Base-by-base conservation (phyloP, 768 basidiomycete species). In the Russula sp. region DNA sequence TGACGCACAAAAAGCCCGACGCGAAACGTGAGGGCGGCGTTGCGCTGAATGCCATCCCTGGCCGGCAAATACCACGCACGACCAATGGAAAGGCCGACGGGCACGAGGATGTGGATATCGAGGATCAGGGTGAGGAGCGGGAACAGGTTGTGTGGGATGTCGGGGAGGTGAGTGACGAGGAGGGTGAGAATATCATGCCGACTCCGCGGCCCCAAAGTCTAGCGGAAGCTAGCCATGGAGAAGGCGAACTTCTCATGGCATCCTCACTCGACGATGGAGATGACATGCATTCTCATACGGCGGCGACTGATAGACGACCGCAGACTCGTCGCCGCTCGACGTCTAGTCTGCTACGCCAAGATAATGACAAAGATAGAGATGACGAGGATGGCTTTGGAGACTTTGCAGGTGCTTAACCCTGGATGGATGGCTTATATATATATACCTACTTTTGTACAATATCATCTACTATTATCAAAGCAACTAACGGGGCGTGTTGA, bases 1-100 rank as follows among this genome's bases (percentile, higher is more conserved):
- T 98, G 31, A 95, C 94, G 4, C 86, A 91, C 76, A 95, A 98
- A 78, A 94, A 95, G 70, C 88, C 92, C 0, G 89, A 91, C 67
- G 71, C 57, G 68, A 71, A 64, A 32, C 57, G 58, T 44, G 63
- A 18, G 70, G 75, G 20, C 69, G 64, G 69, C 22, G 58, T 71
- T 51, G 69, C 68, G 37, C 61, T 71, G 48, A 57, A 76, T 49
- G 72, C 78, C 56, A 55, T 72, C 63, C 67, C 64, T 58, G 54
- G 69, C 31, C 65, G 63, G 62, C 64, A 69, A 68, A 63, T 70
- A 71, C 39, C 44, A 72, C 70, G 9, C 71, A 66, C 67, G 59
- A 47, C 68, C 37, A 54, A 55, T 34, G 65, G 55, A 20, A 75
- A 73, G 64, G 71, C 71, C 39, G 79, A 78, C 10, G 82, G 80